A percentile compares a stretch with the other conserved stretches of the same genome.
Conservation (phyloP, 2,329 filamentous ascomycete genomes). For the Claviceps cyperi region DNA sequence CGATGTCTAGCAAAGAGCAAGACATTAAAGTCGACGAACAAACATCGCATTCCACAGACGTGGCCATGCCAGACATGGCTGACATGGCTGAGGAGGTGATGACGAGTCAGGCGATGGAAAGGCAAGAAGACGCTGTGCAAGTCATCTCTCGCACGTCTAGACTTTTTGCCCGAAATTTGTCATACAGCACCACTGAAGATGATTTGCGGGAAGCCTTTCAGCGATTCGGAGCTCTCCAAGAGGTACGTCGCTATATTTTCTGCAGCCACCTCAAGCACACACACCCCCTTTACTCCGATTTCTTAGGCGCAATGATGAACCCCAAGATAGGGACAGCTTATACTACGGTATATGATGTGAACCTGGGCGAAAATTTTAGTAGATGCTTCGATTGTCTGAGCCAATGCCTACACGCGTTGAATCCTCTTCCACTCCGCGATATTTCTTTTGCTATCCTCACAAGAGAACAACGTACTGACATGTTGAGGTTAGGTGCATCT, state of each 20-base stretch:
- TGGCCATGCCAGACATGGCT: constrained; percentile 14
- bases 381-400: constrained; percentile 93
- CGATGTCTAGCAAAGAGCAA: constrained; percentile 7
- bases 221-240: constrained; percentile 62
- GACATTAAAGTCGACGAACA: constrained; percentile 11
- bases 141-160: constrained; percentile 59
- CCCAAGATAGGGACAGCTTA: constrained; percentile 99
- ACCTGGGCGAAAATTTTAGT: constrained; percentile 98
- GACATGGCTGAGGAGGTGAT: constrained; percentile 8
- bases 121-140: constrained; percentile 26
- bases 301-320: constrained; percentile 64
- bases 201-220: constrained; percentile 61
- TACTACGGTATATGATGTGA: constrained; percentile 83
- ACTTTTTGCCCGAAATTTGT: constrained; percentile 78
- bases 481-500: constrained; percentile 59
- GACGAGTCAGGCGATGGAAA: constrained; percentile 16
- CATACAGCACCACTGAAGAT: constrained; percentile 64
- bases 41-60: constrained; percentile 14
- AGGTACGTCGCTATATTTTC: constrained; percentile 49
- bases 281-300: neutral
- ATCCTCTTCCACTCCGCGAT: neutral
- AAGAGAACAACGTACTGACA: constrained; percentile 12
- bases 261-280: neutral
- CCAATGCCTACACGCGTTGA: constrained; percentile 14
- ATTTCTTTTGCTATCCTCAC: neutral